phyloP scores from a whole-genome alignment of 179 eudicot species.

The Corrigiola litoralis region DNA sequence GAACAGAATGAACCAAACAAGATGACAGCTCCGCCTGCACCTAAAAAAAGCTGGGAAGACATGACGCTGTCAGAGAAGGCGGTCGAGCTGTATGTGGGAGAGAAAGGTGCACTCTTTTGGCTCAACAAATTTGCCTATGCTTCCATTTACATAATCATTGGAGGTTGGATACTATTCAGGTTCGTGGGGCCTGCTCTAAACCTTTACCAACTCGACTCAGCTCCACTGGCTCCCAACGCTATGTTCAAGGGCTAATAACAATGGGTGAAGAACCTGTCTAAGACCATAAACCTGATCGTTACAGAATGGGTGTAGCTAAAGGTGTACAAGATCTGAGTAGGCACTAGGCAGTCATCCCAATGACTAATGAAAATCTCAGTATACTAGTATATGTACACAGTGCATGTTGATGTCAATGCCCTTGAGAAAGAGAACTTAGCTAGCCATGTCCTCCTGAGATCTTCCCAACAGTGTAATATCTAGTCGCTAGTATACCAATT shows the following conservation, averaged over 20 bases:
- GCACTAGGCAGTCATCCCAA: too few relatives aligned
- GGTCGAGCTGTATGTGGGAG: conserved; percentile 69
- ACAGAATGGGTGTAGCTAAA: too few relatives aligned
- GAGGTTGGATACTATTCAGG: conserved; percentile 79
- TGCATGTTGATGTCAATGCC: too few relatives aligned
- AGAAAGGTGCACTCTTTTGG: conserved; percentile 71
- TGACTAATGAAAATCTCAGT: too few relatives aligned
- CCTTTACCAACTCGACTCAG: conserved; percentile 71
- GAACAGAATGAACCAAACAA: conserved; percentile 11
- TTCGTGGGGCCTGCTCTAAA: conserved; percentile 76
- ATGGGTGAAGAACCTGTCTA: too few relatives aligned
- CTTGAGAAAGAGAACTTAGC: too few relatives aligned
- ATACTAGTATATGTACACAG: too few relatives aligned
- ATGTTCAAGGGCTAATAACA: conserved; percentile 13
- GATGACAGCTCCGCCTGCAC: conserved; percentile 19
- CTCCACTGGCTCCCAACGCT: conserved; percentile 49
- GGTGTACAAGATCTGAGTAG: too few relatives aligned
- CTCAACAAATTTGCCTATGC: conserved; percentile 91
- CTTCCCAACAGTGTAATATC: too few relatives aligned
- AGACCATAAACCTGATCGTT: too few relatives aligned
- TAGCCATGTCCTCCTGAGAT: too few relatives aligned
- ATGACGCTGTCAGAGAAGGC: conserved; percentile 71
- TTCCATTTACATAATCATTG: conserved; percentile 64
- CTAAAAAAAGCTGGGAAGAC: conserved; percentile 73
- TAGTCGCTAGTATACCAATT: too few relatives aligned